A percentile compares a stretch with the other conserved stretches of the same genome.
These are phyloP conservation scores for Colletotrichum horii DNA, from an alignment of 2,329 filamentous ascomycete species.

Conservation along the genomic window DNA sequence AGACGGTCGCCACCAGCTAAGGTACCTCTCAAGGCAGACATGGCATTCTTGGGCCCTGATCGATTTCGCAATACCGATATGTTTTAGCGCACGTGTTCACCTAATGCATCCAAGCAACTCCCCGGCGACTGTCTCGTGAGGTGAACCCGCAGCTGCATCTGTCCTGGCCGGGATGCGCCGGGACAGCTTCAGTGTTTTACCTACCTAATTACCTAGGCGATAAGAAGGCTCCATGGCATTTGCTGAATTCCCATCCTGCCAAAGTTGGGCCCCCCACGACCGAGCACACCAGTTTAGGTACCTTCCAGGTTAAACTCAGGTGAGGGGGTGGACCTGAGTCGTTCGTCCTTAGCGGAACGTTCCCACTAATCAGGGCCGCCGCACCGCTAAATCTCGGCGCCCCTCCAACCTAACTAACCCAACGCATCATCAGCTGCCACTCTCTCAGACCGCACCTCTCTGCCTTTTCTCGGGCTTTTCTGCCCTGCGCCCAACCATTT, in stretches of 20 bases:
- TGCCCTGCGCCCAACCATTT: neutral
- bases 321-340: neutral
- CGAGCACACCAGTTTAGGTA: neutral
- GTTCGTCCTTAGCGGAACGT: conserved; percentile 1
- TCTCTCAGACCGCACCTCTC: neutral
- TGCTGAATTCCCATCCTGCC: conserved; percentile 2
- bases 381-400: conserved; percentile 9
- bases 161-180: neutral
- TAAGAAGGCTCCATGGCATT: conserved; percentile 1
- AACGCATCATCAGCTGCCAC: neutral
- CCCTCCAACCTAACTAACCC: neutral
- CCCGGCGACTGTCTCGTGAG: neutral
- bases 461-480: neutral
- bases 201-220: neutral
- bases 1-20: neutral
- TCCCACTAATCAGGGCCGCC: conserved; percentile 14
- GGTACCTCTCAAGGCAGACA: neutral
- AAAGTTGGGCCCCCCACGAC: neutral
- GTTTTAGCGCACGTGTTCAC: neutral
- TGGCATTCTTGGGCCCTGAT: neutral
- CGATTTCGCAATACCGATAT: neutral
- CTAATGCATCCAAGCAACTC: neutral
- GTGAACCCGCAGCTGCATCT: neutral
- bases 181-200: neutral
- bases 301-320: neutral